Base-by-base conservation (phyloP, 257 asterid genomes). In the Eucommia ulmoides region DNA sequence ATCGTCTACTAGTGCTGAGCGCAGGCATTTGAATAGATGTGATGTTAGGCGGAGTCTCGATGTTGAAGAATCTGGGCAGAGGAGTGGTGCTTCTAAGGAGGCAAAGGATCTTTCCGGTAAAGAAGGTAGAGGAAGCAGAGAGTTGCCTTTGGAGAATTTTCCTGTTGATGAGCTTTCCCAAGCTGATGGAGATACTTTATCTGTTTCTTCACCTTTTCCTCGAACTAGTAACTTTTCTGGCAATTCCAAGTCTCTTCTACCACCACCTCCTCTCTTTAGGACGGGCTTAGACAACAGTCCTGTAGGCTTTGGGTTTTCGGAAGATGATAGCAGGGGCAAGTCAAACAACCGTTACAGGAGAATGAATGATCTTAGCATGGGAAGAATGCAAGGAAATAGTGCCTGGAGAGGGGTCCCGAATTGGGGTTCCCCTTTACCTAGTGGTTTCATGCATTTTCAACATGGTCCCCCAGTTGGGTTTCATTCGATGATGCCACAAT, bases 371-470 rank as follows among this genome's bases (percentile, higher is more conserved):
- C 76, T 93, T 46, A 83, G 65, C 63, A 66, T 77, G 74, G 93
- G 87, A 64, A 74, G 95, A 65, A 62, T 83, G 47, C 95, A 67
- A 51, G 93, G 87, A 64, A 80, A 77, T 67, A n/a, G n/a, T n/a
- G 72, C 83, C 66, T 91, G 96, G 97, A 81, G 88, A 73, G 93
- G 89, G 49, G 72, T 77, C 51, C 96, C 94, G 41, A 81, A 59
- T 67, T 91, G 99, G 99, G 83, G 80, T 52, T 81, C 99, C 53
- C 96, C 88, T n/a, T 57, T 80, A 60, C 74, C 82, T 55, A 91
- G 86, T 60, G 95, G 99, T 59, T 91, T 83, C 76, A 61, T 91
- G 80, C 96, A 93, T 58, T 91, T 75, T 64, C 95, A 83, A 48
- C 97, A 82, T 23, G 89, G 73, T 51, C 93, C 92, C 9, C 84